These are phyloP conservation scores for Mortierella polycephala DNA, from an alignment of 371 early-diverging fungal species.

Conservation along the genomic window DNA sequence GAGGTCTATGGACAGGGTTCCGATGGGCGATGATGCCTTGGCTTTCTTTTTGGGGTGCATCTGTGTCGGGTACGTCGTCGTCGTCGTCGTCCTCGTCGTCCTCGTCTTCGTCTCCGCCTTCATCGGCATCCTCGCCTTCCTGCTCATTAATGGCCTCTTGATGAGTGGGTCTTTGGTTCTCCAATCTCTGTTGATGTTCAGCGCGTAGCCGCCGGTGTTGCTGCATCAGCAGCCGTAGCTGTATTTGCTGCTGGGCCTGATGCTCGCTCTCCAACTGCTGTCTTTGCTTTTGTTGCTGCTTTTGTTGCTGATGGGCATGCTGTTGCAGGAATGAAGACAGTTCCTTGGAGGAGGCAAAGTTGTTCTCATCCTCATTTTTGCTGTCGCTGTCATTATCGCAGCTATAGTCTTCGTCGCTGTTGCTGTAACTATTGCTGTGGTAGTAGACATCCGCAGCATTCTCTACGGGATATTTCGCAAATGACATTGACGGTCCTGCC, in stretches of 20 bases:
- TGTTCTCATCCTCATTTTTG: neutral
- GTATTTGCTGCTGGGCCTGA: constrained; percentile 7
- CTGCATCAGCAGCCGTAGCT: neutral
- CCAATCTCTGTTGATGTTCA: constrained; percentile 4
- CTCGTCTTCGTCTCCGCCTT: neutral
- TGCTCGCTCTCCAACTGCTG: constrained; percentile 12
- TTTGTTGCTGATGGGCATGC: constrained; percentile 12
- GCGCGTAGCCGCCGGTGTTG: constrained; percentile 4
- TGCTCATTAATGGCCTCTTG: neutral
- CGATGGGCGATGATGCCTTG: neutral
- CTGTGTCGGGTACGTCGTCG: neutral
- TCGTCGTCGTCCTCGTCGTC: neutral
- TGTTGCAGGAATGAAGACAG: constrained; percentile 3
- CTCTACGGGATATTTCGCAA: neutral
- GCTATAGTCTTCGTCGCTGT: constrained; percentile 2
- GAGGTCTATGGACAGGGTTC: too few species aligned
- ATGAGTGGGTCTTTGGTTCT: neutral
- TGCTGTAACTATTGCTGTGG: neutral
- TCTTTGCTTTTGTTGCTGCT: constrained; percentile 14
- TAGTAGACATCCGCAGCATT: neutral
- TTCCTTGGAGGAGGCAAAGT: constrained; percentile 7
- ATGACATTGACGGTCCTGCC: constrained; percentile 3
- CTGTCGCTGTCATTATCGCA: constrained; percentile 1
- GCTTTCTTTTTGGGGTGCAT: neutral
- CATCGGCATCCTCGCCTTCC: neutral